Percentiles rank a stretch among this genome's conserved stretches.
Evolutionary conservation across 345 rosid species (phyloP).

Genomic region (Hibiscus trionum): DNA sequence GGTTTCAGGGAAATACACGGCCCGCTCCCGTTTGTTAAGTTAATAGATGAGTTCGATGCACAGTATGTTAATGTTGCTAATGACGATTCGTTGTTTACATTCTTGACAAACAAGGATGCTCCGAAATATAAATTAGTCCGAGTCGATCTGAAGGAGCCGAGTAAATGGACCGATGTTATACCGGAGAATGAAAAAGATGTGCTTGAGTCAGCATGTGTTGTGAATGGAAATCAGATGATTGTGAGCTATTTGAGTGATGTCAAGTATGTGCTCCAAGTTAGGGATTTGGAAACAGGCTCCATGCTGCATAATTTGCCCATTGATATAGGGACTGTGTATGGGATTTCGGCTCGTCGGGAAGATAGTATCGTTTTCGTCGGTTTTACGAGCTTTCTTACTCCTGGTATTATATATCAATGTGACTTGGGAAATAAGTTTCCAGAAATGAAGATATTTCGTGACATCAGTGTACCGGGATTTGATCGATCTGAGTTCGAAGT

Average conservation of each 20-base stretch:
- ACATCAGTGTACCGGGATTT: conserved; percentile 63
- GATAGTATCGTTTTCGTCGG: conserved; percentile 48
- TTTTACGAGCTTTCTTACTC: conserved; percentile 83
- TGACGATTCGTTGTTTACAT: conserved; percentile 66
- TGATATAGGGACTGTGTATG: conserved; percentile 67
- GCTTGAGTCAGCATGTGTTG: conserved; percentile 58
- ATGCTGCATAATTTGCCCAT: conserved; percentile 65
- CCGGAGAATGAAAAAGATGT: conserved; percentile 78
- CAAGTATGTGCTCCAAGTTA: conserved; percentile 66
- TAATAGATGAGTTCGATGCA: conserved; percentile 65
- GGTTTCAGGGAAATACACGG: conserved; percentile 41
- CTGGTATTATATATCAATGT: conserved; percentile 76
- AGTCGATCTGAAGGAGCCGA: conserved; percentile 72
- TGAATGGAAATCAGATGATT: conserved; percentile 59
- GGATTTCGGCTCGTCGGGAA: conserved; percentile 59
- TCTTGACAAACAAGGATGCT: conserved; percentile 73
- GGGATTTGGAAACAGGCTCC: conserved; percentile 71
- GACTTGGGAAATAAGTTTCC: conserved; percentile 46
- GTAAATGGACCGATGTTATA: conserved; percentile 63
- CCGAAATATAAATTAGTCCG: conserved; percentile 75
- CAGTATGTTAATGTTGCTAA: conserved; percentile 56
- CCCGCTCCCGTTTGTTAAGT: conserved; percentile 69
- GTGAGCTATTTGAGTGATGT: conserved; percentile 84
- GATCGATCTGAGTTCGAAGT: conserved; percentile 63
- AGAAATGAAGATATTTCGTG: conserved; percentile 67